A percentile compares a stretch with the other conserved stretches of the same genome.
phyloP scores from a whole-genome alignment of 2,329 filamentous ascomycete species.

The Diplocarpon mali region DNA sequence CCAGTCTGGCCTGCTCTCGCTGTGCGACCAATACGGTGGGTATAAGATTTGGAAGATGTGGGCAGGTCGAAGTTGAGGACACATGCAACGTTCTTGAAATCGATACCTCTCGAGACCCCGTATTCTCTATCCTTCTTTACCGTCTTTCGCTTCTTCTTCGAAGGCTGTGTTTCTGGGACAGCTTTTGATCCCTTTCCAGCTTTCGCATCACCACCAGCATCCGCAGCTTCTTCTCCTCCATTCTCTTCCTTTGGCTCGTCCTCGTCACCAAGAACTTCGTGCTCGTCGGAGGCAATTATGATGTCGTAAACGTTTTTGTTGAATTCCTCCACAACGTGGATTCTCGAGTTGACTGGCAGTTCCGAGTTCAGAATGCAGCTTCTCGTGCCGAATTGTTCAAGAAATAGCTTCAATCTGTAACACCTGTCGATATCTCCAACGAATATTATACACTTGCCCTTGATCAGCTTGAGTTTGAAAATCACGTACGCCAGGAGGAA shows the following conservation, averaged over 20 bases:
- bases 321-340: slow-evolving; percentile 95
- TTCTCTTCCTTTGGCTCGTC: slow-evolving; percentile 27
- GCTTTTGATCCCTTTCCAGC: slow-evolving; percentile 23
- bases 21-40: slow-evolving; percentile 91
- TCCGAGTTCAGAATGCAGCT: slow-evolving; percentile 92
- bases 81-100: slow-evolving; percentile 89
- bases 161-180: slow-evolving; percentile 28
- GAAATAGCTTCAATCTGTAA: slow-evolving; percentile 86
- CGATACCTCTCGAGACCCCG: slow-evolving; percentile 89
- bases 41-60: slow-evolving; percentile 79
- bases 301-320: slow-evolving; percentile 97
- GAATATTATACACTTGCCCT: slow-evolving; percentile 80
- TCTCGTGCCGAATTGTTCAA: slow-evolving; percentile 93
- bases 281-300: slow-evolving; percentile 90
- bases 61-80: slow-evolving; percentile 98
- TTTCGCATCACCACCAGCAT: slow-evolving; percentile 11
- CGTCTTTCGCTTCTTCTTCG: slow-evolving; percentile 55
- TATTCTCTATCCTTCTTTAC: slow-evolving; percentile 71
- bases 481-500: slow-evolving; percentile 89
- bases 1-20: slow-evolving; percentile 83
- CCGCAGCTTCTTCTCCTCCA: slow-evolving; percentile 20
- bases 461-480: slow-evolving; percentile 88
- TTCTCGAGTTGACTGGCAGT: slow-evolving; percentile 79
- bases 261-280: slow-evolving; percentile 66
- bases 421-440: slow-evolving; percentile 81